These are phyloP conservation scores for Hylodesmum podocarpum DNA, from an alignment of 306 rosid genomes.

Conservation along the genomic window DNA sequence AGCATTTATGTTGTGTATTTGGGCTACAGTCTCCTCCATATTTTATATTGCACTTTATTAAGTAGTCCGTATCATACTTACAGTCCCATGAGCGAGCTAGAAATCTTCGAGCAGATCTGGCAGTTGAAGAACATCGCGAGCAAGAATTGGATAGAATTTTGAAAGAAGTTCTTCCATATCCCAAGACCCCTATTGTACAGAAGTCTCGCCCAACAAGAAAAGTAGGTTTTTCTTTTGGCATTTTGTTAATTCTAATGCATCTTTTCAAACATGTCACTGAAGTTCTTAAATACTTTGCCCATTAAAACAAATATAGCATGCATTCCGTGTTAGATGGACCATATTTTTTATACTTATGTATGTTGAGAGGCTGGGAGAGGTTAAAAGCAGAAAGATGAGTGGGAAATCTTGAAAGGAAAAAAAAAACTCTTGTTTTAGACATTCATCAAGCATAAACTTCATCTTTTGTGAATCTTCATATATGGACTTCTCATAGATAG, in stretches of 20 bases:
- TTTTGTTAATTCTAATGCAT: slow-evolving; percentile 12
- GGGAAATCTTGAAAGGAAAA: background rate
- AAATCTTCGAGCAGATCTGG: slow-evolving; percentile 79
- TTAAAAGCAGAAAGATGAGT: background rate
- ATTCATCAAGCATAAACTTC: background rate
- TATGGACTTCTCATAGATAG: background rate
- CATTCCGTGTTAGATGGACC: background rate
- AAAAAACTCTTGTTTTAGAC: background rate
- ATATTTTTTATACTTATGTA: background rate
- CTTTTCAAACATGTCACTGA: background rate
- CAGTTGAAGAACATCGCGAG: slow-evolving; percentile 84
- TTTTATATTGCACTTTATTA: slow-evolving; percentile 16
- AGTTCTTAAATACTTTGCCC: slow-evolving; percentile 9
- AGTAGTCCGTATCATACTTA: slow-evolving; percentile 32
- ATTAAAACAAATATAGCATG: background rate
- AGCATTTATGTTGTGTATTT: background rate
- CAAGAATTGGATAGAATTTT: slow-evolving; percentile 84
- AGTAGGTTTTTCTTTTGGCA: slow-evolving; percentile 43
- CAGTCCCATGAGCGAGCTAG: slow-evolving; percentile 87
- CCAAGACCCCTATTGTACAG: slow-evolving; percentile 58
- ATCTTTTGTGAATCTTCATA: background rate
- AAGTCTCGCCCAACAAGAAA: slow-evolving; percentile 72
- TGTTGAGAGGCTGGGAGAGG: background rate
- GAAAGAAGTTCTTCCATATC: slow-evolving; percentile 86
- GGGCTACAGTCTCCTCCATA: slow-evolving; percentile 8